Evolutionary conservation across 1,284 basidiomycete genomes (phyloP).

Genomic region (Cryptococcus sp.): DNA sequence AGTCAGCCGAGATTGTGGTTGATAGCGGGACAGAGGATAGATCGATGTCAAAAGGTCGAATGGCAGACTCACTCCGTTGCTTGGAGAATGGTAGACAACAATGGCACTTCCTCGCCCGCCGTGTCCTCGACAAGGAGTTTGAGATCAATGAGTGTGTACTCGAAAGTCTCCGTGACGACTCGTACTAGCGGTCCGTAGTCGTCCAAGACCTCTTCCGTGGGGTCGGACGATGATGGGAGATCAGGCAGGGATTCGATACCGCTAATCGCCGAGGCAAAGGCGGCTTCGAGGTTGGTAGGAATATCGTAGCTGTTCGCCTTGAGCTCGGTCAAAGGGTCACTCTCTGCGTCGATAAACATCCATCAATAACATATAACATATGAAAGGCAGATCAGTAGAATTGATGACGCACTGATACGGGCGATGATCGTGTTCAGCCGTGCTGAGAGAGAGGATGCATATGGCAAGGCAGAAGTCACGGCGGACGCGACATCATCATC

Average conservation of each 20-base stretch:
- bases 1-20: not conserved
- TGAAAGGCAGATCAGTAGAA: not conserved
- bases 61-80: slow-evolving; percentile 1
- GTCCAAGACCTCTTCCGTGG: not conserved
- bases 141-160: slow-evolving; percentile 5
- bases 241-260: not conserved
- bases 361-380: not conserved
- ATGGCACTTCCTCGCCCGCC: not conserved
- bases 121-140: slow-evolving; percentile 1
- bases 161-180: not conserved
- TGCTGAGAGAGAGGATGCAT: not conserved
- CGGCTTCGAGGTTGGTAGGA: not conserved
- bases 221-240: not conserved
- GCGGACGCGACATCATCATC: not conserved
- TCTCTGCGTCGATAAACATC: not conserved
- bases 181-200: slow-evolving; percentile 8
- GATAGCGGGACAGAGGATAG: not conserved
- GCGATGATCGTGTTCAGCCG: not conserved
- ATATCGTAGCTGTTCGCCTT: slow-evolving; percentile 1
- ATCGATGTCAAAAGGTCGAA: not conserved
- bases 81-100: not conserved
- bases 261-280: not conserved
- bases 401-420: not conserved
- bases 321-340: not conserved
- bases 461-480: not conserved